A percentile compares a stretch with the other conserved stretches of the same genome.
Conservation (phyloP, 352 stramenopile genomes). For the Phytopythium chamaehyphon region DNA sequence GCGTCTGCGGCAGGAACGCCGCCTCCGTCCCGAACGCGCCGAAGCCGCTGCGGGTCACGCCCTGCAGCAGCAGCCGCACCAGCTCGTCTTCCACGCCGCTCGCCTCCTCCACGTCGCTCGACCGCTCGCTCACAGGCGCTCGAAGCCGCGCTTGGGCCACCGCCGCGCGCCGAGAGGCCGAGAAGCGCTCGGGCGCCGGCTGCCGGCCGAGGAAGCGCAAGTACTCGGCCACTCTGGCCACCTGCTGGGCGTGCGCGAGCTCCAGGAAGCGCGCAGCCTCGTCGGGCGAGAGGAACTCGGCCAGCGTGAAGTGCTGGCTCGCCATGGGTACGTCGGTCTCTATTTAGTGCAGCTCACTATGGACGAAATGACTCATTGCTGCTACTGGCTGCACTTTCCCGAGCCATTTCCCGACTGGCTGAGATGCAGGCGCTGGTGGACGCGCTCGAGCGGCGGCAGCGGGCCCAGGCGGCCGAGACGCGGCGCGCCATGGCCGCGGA, state of each 20-base stretch:
- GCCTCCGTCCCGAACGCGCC: conserved; percentile 61
- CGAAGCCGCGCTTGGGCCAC: conserved; percentile 35
- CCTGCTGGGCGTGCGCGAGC: conserved; percentile 39
- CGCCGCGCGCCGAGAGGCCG: conserved; percentile 48
- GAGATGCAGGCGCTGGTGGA: conserved; percentile 48
- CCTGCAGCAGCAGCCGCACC: conserved; percentile 31
- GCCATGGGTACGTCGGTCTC: no score
- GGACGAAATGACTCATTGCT: conserved; percentile 1
- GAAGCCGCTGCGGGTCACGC: conserved; percentile 62
- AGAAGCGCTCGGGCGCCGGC: conserved; percentile 39
- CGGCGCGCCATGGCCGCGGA: conserved; percentile 11
- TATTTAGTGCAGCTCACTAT: no score
- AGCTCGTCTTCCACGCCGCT: conserved; percentile 14
- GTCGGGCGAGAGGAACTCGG: conserved; percentile 43
- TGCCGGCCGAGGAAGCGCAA: conserved; percentile 58
- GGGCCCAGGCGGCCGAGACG: conserved; percentile 17
- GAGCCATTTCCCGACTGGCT: not conserved
- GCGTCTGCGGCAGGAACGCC: conserved; percentile 57
- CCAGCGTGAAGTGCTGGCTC: conserved; percentile 57
- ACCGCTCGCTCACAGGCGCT: not conserved
- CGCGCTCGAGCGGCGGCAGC: conserved; percentile 26
- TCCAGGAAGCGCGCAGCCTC: conserved; percentile 54
- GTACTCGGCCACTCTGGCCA: conserved; percentile 60
- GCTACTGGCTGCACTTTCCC: no score
- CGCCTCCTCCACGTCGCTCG: not conserved